phyloP scores from a whole-genome alignment of 2,329 filamentous ascomycete genomes.

The Beauveria varroae region DNA sequence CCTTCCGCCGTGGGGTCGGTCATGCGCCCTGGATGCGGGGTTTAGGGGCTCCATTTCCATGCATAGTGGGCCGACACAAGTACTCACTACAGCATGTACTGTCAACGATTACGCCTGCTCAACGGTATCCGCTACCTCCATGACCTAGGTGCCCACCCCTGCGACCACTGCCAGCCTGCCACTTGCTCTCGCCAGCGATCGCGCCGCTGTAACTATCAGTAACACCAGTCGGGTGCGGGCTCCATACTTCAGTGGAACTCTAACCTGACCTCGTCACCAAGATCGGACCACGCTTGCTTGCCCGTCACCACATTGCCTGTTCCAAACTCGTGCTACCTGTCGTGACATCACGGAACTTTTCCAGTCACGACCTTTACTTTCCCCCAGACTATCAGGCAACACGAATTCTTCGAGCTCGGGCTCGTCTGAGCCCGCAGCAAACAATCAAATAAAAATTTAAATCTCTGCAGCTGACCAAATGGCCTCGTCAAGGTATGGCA shows the following conservation, averaged over 20 bases:
- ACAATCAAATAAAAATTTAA: background rate
- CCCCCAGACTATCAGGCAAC: background rate
- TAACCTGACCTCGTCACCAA: constrained; percentile 12
- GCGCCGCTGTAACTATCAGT: background rate
- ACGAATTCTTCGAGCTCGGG: background rate
- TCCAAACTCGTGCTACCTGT: constrained; percentile 1
- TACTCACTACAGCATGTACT: background rate
- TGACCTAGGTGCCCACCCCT: background rate
- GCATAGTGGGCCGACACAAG: background rate
- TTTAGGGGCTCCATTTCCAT: constrained; percentile 4
- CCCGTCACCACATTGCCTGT: constrained; percentile 1
- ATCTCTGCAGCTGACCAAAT: constrained; percentile 8
- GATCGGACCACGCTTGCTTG: constrained; percentile 9
- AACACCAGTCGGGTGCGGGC: constrained; percentile 3
- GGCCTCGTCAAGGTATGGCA: constrained; percentile 11
- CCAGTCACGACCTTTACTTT: background rate
- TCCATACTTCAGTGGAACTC: constrained; percentile 9
- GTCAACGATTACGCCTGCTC: background rate
- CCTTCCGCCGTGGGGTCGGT: constrained; percentile 3
- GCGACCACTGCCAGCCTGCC: background rate
- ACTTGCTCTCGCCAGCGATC: constrained; percentile 3
- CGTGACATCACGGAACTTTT: constrained; percentile 4
- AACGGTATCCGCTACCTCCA: background rate
- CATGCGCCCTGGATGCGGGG: constrained; percentile 11
- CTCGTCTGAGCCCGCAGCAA: constrained; percentile 12